Evolutionary conservation across 2,329 filamentous ascomycete species (phyloP).

Genomic region (Hypomyces perniciosus): DNA sequence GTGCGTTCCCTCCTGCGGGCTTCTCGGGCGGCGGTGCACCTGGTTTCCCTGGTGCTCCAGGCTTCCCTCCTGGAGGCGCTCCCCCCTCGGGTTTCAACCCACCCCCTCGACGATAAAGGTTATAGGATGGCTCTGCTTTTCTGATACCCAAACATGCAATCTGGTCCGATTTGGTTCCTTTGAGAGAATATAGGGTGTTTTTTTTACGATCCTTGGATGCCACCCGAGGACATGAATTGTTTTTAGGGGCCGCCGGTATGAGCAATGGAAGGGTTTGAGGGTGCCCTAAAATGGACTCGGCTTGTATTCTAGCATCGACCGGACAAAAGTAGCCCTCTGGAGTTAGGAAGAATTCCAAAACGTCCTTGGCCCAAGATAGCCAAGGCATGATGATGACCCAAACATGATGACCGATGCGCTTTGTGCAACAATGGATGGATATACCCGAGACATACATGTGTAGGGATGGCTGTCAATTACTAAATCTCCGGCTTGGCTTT

Average conservation of each 20-base stretch:
- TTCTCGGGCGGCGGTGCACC: constrained; percentile 29
- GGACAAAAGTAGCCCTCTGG: neutral
- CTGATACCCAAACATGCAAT: constrained; percentile 13
- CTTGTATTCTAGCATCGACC: constrained; percentile 10
- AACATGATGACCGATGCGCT: too few species aligned
- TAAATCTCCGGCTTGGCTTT: too few species aligned
- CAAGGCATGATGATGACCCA: too few species aligned
- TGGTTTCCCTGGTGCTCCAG: constrained; percentile 40
- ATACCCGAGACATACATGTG: too few species aligned
- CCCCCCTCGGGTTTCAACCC: constrained; percentile 68
- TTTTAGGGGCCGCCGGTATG: constrained; percentile 9
- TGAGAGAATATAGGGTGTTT: constrained; percentile 4
- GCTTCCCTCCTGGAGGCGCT: constrained; percentile 43
- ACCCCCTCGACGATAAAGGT: constrained; percentile 52
- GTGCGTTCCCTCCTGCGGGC: constrained; percentile 41
- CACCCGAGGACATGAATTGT: constrained; percentile 4
- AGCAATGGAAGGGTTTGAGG: constrained; percentile 11
- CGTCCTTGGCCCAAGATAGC: too few species aligned
- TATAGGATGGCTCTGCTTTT: constrained; percentile 2
- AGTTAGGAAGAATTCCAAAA: too few species aligned
- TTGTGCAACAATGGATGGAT: too few species aligned
- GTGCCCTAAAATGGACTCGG: constrained; percentile 9
- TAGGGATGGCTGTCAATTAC: too few species aligned
- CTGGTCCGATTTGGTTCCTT: constrained; percentile 8
- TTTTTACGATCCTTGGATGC: too few species aligned